phyloP scores from a whole-genome alignment of 768 basidiomycete genomes.

The Inosperma sp. region DNA sequence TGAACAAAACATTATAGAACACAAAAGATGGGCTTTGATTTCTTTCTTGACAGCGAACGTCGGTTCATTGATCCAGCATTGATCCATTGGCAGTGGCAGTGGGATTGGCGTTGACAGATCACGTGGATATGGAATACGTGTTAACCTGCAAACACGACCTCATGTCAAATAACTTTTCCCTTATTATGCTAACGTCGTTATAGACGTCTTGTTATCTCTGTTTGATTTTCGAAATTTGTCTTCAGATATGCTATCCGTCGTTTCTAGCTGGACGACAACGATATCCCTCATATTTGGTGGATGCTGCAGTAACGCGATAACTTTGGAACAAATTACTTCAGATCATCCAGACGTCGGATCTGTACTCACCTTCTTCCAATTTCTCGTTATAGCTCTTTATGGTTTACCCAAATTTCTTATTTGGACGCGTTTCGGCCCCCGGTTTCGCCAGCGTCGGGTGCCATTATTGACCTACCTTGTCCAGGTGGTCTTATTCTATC shows the following conservation, averaged over 20 bases:
- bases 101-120: too few relatives aligned
- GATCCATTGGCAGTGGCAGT: too few relatives aligned
- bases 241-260: conserved; percentile 11
- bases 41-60: too few relatives aligned
- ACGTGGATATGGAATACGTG: too few relatives aligned
- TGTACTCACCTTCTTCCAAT: conserved; percentile 86
- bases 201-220: too few relatives aligned
- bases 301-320: conserved; percentile 86
- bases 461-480: conserved; percentile 69
- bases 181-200: too few relatives aligned
- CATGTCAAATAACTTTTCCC: too few relatives aligned
- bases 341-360: conserved; percentile 68
- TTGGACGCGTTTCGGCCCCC: conserved; percentile 48
- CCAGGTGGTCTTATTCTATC: conserved; percentile 79
- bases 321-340: conserved; percentile 68
- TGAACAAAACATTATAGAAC: too few relatives aligned
- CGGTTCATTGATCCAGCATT: too few relatives aligned
- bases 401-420: conserved; percentile 62
- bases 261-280: conserved; percentile 53
- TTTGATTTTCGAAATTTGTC: background rate
- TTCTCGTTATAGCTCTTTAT: conserved; percentile 68
- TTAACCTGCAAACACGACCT: too few relatives aligned
- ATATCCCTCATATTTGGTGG: conserved; percentile 82
- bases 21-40: too few relatives aligned
- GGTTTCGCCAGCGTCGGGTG: conserved; percentile 58